A percentile compares a stretch with the other conserved stretches of the same genome.
These are phyloP conservation scores for Tylopilus plumbeoviolaceoides DNA, from an alignment of 768 basidiomycete species.

Conservation along the genomic window DNA sequence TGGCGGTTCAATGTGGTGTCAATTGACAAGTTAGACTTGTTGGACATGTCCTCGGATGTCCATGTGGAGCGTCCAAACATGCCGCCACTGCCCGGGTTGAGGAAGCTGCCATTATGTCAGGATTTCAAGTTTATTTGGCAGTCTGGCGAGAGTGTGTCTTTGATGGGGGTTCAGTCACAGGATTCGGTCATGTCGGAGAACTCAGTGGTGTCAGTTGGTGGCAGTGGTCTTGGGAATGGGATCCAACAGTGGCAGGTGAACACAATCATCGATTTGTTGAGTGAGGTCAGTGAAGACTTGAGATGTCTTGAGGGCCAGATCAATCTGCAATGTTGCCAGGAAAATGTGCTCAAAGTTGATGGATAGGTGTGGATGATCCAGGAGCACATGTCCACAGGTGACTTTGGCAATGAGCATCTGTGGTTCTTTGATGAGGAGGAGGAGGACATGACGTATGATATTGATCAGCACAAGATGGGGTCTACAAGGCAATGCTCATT, in stretches of 20 bases:
- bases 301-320: conserved; percentile 71
- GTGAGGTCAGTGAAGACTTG: conserved; percentile 67
- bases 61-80: no score
- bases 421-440: conserved; percentile 48
- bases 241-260: no score
- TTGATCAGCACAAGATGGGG: no score
- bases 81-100: no score
- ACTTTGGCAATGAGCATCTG: conserved; percentile 58
- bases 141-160: no score
- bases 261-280: conserved; percentile 71
- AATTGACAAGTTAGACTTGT: no score
- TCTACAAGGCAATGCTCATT: conserved; percentile 10
- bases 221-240: conserved; percentile 57
- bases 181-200: conserved; percentile 53
- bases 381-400: conserved; percentile 59
- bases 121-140: no score
- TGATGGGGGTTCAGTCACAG: no score
- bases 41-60: no score
- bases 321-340: no score
- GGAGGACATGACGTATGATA: conserved; percentile 26
- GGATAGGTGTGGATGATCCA: conserved; percentile 76
- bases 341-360: conserved; percentile 74
- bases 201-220: conserved; percentile 34
- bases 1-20: no score
- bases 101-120: no score